Percentiles rank a stretch among this genome's conserved stretches.
Evolutionary conservation across 139 green algal genomes (phyloP).

Genomic region (Chlamydomonas incerta): DNA sequence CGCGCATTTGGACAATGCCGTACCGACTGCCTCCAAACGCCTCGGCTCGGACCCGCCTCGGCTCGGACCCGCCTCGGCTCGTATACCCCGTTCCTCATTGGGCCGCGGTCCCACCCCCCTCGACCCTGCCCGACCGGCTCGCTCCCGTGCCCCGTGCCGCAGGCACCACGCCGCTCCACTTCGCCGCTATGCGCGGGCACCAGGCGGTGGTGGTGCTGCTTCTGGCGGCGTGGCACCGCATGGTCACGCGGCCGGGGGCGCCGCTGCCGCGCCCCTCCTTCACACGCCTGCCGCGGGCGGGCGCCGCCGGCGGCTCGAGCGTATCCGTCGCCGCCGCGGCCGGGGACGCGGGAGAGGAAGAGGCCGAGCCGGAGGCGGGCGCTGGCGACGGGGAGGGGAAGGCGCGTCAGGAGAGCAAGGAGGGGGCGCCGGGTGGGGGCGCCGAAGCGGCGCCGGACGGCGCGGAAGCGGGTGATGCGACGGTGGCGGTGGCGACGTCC

Average conservation of each 20-base stretch:
- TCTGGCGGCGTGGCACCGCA: slow-evolving; percentile 31
- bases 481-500: neutral
- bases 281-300: too few species aligned
- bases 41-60: too few species aligned
- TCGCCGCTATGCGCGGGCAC: slow-evolving; percentile 50
- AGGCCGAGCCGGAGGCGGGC: neutral
- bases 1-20: too few species aligned
- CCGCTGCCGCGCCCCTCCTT: neutral
- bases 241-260: neutral
- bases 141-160: too few species aligned
- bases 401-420: neutral
- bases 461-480: neutral
- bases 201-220: slow-evolving; percentile 33
- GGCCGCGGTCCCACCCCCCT: too few species aligned
- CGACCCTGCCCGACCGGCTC: too few species aligned
- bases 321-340: too few species aligned
- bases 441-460: neutral
- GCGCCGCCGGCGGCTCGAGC: too few species aligned
- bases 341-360: neutral
- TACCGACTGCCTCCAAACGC: too few species aligned
- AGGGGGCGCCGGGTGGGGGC: neutral
- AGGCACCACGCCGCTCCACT: slow-evolving; percentile 50
- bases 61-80: too few species aligned
- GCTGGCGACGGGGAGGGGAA: neutral
- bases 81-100: too few species aligned